Percentiles rank a stretch among this genome's conserved stretches.
These are phyloP conservation scores for Phytophthora cactorum DNA, from an alignment of 352 stramenopile species.

Conservation along the genomic window DNA sequence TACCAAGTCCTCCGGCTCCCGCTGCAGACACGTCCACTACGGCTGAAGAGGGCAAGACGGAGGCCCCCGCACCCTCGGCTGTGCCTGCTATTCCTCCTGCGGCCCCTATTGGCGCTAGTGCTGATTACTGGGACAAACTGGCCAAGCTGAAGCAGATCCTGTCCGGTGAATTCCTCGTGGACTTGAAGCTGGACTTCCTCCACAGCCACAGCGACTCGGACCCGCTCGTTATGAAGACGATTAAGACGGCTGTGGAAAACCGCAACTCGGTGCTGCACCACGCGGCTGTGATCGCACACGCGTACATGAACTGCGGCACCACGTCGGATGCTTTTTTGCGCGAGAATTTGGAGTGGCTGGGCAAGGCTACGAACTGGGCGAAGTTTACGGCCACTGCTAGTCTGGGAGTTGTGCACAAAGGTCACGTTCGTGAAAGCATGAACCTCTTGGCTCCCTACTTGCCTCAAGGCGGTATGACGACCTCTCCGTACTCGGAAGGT, in stretches of 20 bases:
- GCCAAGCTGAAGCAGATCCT: conserved; percentile 90
- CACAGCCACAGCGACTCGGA: conserved; percentile 92
- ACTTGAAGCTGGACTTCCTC: conserved; percentile 95
- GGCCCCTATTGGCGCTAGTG: conserved; percentile 49
- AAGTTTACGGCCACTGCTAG: conserved; percentile 99
- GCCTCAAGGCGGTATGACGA: conserved; percentile 86
- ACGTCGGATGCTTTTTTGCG: conserved; percentile 98
- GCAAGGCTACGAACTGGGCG: conserved; percentile 98
- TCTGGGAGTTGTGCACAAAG: conserved; percentile 98
- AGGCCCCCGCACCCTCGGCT: conserved; percentile 30
- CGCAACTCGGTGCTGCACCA: conserved; percentile 98
- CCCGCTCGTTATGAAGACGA: conserved; percentile 93
- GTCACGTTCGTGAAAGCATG: conserved; percentile 98
- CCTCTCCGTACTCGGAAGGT: conserved; percentile 97
- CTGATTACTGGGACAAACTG: conserved; percentile 85
- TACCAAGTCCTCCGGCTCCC: conserved; percentile 67
- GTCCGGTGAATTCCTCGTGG: conserved; percentile 90
- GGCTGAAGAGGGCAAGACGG: conserved; percentile 50
- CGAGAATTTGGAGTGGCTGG: conserved; percentile 99
- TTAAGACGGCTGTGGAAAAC: conserved; percentile 94
- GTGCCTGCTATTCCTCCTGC: conserved; percentile 42
- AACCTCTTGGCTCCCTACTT: conserved; percentile 98
- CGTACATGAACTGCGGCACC: conserved; percentile 98
- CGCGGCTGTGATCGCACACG: conserved; percentile 96
- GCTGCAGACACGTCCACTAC: conserved; percentile 32